Base-by-base conservation (phyloP, 2,329 filamentous ascomycete genomes). In the Calonectria hawksworthii region DNA sequence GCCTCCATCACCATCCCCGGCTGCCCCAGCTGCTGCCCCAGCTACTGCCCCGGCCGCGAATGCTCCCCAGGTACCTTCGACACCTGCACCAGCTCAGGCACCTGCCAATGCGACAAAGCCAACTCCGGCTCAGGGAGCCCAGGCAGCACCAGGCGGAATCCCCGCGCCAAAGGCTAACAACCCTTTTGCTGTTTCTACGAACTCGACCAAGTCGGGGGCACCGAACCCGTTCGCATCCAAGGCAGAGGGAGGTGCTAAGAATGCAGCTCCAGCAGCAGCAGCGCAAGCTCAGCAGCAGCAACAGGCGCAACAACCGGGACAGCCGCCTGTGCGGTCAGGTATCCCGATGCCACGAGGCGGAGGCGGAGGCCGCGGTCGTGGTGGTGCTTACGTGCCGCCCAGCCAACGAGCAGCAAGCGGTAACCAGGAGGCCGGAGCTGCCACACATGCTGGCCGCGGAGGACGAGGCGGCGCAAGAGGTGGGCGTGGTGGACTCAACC, bases 401-500 rank as follows among this genome's bases (percentile, higher is more conserved):
- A 79, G 84, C 14, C 85, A 86, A 72, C 82, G 86, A 36, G 78
- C 77, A 5, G 81, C 82, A 9, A 84, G 83, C 64, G 85, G 85
- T 21, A 78, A 74, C 61, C 85, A 86, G 36, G 84, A 86, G 23
- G 83, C 82, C n/a, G 83, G 80, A 54, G 67, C 80, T 70, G 78
- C 80, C 69, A 78, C 77, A 9, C 76, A 80, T 73, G 77, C 82
- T 77, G 76, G 84, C 23, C 79, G 86, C 28, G 83, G 86, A 64
- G 83, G 85, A 61, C 86, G 89, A 56, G 88, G 89, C 32, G 87
- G 85, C 59, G 80, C 77, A 21, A 78, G 86, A 51, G 86, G 86
- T 30, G 84, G 86, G 38, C 86, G 88, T 28, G 83, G 83, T 14
- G 70, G 85, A 74, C 14, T 92, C 78, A 92, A 90, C 76, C 87